Evolutionary conservation across 2,329 filamentous ascomycete species (phyloP), one percentile per base, ranked within the genome.

Genomic region (Aaosphaeria pasadenensis): DNA sequence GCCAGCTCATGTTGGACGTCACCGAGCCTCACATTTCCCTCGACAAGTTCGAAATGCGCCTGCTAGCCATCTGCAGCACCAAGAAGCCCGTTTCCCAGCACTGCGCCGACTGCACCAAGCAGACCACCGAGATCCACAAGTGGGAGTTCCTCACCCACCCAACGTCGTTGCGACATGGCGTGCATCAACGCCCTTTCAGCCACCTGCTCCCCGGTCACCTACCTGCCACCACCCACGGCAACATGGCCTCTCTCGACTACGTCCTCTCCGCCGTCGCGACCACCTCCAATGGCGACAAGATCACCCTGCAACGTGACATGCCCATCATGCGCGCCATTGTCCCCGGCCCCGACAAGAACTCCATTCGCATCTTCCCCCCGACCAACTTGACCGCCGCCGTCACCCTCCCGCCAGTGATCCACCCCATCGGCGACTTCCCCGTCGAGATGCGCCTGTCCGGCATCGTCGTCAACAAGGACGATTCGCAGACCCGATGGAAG

Each of bases 351-450:
- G 90, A 95, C 52, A 92, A 95, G 72, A 86, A 91, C 72, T 95
- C 89, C 11, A 85, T 96, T 53, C 89, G 92, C 63, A 88, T 97
- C 64, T 99, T 99, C 73, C 94, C 92, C 42, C 92, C 94, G 0
- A 99, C 94, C 57, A 94, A 95, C 73, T 86, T 99, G 62, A 91
- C 89, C 57, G 88, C 90, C 49, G 86, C 85, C 63, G 87, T 94
- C 53, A 85, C 89, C 61, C 86, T 95, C 54, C 87, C 87, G 42
- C 84, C 89, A 35, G 83, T 95, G 55, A 85, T 96, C 53, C 87
- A 96, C 73, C 91, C 92, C 5, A 88, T 91, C 51, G 88, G 89
- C 60, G 84, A 83, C 60, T 92, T 95, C 73, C 87, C 79, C 7
- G 80, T 96, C 43, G 80, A 83, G 41, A 85, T 96, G 73, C 85